Percentiles rank a stretch among this genome's conserved stretches.
phyloP scores from a whole-genome alignment of 1,284 basidiomycete species.

The Papiliotrema laurentii region DNA sequence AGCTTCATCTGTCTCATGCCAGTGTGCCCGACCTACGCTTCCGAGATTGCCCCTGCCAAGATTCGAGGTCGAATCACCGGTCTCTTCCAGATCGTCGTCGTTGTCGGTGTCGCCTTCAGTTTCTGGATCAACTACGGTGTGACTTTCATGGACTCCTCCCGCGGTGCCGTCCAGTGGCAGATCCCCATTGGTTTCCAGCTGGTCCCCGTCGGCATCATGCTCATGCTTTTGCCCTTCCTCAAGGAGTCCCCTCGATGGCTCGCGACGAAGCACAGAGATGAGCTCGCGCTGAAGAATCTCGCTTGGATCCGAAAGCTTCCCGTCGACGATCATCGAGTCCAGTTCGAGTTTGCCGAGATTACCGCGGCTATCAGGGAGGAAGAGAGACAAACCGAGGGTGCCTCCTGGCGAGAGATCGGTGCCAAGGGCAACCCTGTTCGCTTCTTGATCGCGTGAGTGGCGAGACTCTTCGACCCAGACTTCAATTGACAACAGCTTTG shows the following conservation, averaged over 20 bases:
- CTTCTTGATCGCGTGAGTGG: conserved; percentile 57
- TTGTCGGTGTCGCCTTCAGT: conserved; percentile 41
- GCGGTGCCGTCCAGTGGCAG: conserved; percentile 39
- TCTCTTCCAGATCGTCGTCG: conserved; percentile 75
- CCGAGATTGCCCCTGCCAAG: conserved; percentile 71
- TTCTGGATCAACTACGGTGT: conserved; percentile 27
- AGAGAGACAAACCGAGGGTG: conserved; percentile 33
- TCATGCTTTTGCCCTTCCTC: conserved; percentile 64
- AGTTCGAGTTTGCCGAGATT: conserved; percentile 55
- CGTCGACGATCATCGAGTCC: conserved; percentile 53
- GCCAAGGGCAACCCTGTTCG: conserved; percentile 68
- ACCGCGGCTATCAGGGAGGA: conserved; percentile 54
- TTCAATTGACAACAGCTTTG: background rate
- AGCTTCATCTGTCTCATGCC: background rate
- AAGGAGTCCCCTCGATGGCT: conserved; percentile 37
- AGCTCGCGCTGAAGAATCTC: conserved; percentile 52
- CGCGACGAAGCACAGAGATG: conserved; percentile 51
- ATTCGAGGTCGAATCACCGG: conserved; percentile 60
- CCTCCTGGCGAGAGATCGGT: conserved; percentile 57
- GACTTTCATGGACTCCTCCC: conserved; percentile 9
- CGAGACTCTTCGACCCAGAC: background rate
- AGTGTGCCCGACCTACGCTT: conserved; percentile 66
- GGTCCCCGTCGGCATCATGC: conserved; percentile 72
- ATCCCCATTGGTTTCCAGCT: conserved; percentile 45
- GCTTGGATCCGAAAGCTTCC: conserved; percentile 59